Conservation (phyloP, 2,329 filamentous ascomycete genomes). For the Endothia cerciana region DNA sequence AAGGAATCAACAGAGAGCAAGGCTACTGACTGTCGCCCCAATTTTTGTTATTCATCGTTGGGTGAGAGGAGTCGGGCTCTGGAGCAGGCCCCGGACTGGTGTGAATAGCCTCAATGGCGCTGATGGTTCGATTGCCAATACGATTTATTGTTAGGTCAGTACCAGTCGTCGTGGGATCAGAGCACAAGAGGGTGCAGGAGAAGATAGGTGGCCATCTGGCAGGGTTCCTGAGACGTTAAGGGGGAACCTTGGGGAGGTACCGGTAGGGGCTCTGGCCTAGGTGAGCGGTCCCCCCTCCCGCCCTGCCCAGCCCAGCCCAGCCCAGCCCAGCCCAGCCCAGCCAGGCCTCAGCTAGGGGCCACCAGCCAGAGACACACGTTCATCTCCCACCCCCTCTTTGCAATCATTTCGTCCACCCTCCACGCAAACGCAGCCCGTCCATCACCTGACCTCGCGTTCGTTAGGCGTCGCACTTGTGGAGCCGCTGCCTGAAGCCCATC, state of each 20-base stretch:
- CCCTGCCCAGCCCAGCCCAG: not conserved
- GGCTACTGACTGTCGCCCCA: slow-evolving; percentile 30
- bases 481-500: not conserved
- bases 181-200: slow-evolving; percentile 17
- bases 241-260: slow-evolving; percentile 16
- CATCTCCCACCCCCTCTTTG: not conserved
- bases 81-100: slow-evolving; percentile 14
- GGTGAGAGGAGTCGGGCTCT: slow-evolving; percentile 1
- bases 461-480: slow-evolving; percentile 10
- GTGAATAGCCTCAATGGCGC: slow-evolving; percentile 27
- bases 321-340: not conserved
- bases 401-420: slow-evolving; percentile 1
- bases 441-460: slow-evolving; percentile 13
- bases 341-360: too few relatives aligned
- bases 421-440: not conserved
- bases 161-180: slow-evolving; percentile 16
- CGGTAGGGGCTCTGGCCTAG: not conserved
- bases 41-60: slow-evolving; percentile 30
- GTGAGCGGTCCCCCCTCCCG: not conserved
- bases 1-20: slow-evolving; percentile 7
- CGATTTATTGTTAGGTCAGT: slow-evolving; percentile 28
- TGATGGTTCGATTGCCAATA: slow-evolving; percentile 22
- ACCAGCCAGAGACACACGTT: too few relatives aligned
- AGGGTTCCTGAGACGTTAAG: slow-evolving; percentile 13
- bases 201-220: slow-evolving; percentile 29